These are phyloP conservation scores for Baeospora myosura DNA, from an alignment of 1,284 basidiomycete genomes.

Conservation along the genomic window DNA sequence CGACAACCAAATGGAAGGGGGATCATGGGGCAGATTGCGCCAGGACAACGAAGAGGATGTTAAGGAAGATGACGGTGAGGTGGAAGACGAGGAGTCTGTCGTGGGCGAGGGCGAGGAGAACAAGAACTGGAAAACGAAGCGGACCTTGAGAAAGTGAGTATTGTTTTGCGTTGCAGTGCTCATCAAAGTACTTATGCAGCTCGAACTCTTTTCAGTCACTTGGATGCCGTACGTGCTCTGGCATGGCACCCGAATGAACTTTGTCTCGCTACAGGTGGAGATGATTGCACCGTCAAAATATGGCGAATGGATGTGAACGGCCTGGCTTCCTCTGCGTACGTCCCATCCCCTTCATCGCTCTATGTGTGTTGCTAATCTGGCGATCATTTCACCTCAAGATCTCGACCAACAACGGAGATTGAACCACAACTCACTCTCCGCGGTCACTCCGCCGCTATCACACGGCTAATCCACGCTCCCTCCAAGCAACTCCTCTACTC, in stretches of 20 bases:
- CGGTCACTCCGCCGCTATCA: conserved; percentile 90
- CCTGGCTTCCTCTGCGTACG: conserved; percentile 66
- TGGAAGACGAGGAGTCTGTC: conserved; percentile 59
- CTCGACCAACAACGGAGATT: conserved; percentile 67
- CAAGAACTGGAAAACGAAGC: conserved; percentile 78
- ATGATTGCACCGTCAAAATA: conserved; percentile 93
- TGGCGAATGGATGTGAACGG: conserved; percentile 80
- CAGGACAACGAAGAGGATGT: conserved; percentile 43
- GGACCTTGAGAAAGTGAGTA: conserved; percentile 81
- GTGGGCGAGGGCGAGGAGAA: conserved; percentile 58
- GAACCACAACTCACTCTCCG: conserved; percentile 90
- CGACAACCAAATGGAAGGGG: conserved; percentile 25
- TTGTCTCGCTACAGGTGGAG: conserved; percentile 84
- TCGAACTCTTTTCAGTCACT: conserved; percentile 55
- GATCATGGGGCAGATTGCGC: conserved; percentile 32
- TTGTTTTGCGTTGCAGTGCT: conserved; percentile 9
- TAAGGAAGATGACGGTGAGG: conserved; percentile 54
- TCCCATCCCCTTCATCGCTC: conserved; percentile 17
- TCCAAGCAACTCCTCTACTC: conserved; percentile 78
- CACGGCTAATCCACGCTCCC: conserved; percentile 79
- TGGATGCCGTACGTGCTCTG: conserved; percentile 87
- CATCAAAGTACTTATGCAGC: neutral
- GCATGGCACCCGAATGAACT: conserved; percentile 83
- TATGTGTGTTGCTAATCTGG: conserved; percentile 12
- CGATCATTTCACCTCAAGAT: conserved; percentile 28